A percentile compares a stretch with the other conserved stretches of the same genome.
phyloP scores from a whole-genome alignment of 108 stramenopile species.

The Fragilaria radians region DNA sequence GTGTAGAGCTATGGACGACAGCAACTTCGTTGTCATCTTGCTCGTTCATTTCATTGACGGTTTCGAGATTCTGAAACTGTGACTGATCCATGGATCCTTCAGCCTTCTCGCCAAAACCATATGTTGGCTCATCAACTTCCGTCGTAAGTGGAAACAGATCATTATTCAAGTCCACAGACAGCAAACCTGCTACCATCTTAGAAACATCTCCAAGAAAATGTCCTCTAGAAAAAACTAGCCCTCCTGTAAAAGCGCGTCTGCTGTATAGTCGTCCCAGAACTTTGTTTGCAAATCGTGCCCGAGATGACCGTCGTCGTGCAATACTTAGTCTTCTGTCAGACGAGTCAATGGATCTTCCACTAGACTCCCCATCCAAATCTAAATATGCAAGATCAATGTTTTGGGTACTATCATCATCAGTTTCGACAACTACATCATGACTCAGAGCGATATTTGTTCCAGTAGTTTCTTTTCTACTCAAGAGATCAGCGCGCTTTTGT shows the following conservation, averaged over 20 bases:
- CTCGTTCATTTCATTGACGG: constrained; percentile 44
- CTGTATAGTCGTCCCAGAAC: constrained; percentile 72
- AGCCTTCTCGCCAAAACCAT: constrained; percentile 2
- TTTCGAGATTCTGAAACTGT: constrained; percentile 37
- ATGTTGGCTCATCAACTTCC: constrained; percentile 7
- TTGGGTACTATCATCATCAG: neutral
- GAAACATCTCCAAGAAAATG: constrained; percentile 85
- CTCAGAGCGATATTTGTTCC: neutral
- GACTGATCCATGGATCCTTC: neutral
- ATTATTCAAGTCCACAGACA: constrained; percentile 26
- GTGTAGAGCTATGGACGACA: constrained; percentile 62
- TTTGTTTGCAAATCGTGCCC: constrained; percentile 75
- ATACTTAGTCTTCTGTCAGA: neutral
- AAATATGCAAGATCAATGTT: neutral
- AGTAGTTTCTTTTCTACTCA: neutral
- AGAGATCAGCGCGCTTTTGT: constrained; percentile 49
- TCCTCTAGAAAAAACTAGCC: constrained; percentile 62
- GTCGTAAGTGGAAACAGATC: constrained; percentile 18
- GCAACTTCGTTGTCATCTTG: constrained; percentile 8
- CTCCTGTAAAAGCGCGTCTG: constrained; percentile 69
- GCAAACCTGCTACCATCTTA: constrained; percentile 65
- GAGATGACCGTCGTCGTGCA: constrained; percentile 38
- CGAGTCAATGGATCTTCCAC: neutral
- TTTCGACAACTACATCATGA: neutral
- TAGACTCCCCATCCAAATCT: neutral